These are phyloP conservation scores for Aspergillus aculeatinus DNA, from an alignment of 2,329 filamentous ascomycete species.

Conservation along the genomic window DNA sequence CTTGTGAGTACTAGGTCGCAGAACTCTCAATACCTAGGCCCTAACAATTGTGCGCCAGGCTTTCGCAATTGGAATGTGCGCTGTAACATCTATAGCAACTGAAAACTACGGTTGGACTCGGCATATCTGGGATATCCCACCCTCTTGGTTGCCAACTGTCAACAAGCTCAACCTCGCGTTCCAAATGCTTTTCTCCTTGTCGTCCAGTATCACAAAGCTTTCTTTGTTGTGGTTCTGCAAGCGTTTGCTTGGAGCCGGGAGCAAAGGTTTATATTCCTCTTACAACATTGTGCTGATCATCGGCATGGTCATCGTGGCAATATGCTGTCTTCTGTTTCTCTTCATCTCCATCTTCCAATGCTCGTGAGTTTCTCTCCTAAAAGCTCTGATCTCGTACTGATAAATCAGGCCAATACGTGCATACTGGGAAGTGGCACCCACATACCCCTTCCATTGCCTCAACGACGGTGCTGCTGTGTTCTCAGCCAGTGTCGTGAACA, in stretches of 20 bases:
- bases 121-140: slow-evolving; percentile 44
- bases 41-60: slow-evolving; percentile 20
- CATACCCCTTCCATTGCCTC: slow-evolving; percentile 29
- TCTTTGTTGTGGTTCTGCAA: slow-evolving; percentile 41
- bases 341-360: slow-evolving; percentile 42
- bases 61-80: slow-evolving; percentile 39
- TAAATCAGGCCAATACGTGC: slow-evolving; percentile 32
- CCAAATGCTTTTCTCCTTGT: slow-evolving; percentile 39
- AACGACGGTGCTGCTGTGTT: slow-evolving; percentile 32
- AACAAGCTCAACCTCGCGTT: slow-evolving; percentile 39
- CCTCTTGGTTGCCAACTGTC: slow-evolving; percentile 27
- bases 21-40: neutral
- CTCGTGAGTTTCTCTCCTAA: slow-evolving; percentile 31
- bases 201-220: slow-evolving; percentile 38
- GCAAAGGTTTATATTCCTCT: slow-evolving; percentile 25
- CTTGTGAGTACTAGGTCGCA: slow-evolving; percentile 31
- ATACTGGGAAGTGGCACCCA: slow-evolving; percentile 32
- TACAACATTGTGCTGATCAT: slow-evolving; percentile 26
- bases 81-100: slow-evolving; percentile 34
- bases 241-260: slow-evolving; percentile 30
- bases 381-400: too few species aligned
- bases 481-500: slow-evolving; percentile 38
- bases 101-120: slow-evolving; percentile 38
- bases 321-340: slow-evolving; percentile 33
- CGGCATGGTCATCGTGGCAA: slow-evolving; percentile 33